Base-by-base conservation (phyloP, 1,284 basidiomycete species). In the Apiotrichum sp. region DNA sequence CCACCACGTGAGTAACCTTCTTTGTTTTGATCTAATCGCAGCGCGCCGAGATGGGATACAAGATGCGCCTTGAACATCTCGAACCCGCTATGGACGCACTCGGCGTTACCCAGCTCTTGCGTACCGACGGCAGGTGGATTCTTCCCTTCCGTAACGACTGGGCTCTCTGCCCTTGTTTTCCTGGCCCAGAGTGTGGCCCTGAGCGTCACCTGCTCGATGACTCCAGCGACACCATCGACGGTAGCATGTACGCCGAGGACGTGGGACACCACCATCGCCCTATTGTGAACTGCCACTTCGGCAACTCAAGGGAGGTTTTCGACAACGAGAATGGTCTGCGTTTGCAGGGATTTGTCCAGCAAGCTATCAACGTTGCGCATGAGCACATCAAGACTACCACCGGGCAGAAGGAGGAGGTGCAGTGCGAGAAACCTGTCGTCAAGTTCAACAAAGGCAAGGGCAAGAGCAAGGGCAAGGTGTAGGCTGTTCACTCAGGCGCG, bases 41-140 rank as follows among this genome's bases (percentile, higher is more conserved):
- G 47, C 36, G 38, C 7, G 47, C 47, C 36, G 38, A 49, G 7
- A 32, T 31, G 4, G 47, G 47, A 11, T 40, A 40, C 38, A 6
- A 49, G 29, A 49, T 49, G 47, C 6, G 33, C 38, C 47, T 49
- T 10, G 4, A 3, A 8, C 7, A 29, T 2, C 47, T 49, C 22
- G 13, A 40, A 9, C 47, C 47, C 13, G 47, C 47, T 13, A 31
- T 49, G 36, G 6, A 31, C 10, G 47, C 47, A 1, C 47, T 49
- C 11, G 22, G 35, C 42, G 13, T 33, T 40, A 7, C 33, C 11
- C 16, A 47, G 16, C 33, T 52, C 33, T 9, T 44, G 22, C 50
- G 50, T 29, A 4, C 31, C 35, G 55, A 56, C 40, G 55, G 45
- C 31, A 36, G 33, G 33, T 56, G 55, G 55, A 44, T 56, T n/a